Evolutionary conservation across 495 filamentous ascomycete genomes (phyloP).

Genomic region (Hamigera avellanea): DNA sequence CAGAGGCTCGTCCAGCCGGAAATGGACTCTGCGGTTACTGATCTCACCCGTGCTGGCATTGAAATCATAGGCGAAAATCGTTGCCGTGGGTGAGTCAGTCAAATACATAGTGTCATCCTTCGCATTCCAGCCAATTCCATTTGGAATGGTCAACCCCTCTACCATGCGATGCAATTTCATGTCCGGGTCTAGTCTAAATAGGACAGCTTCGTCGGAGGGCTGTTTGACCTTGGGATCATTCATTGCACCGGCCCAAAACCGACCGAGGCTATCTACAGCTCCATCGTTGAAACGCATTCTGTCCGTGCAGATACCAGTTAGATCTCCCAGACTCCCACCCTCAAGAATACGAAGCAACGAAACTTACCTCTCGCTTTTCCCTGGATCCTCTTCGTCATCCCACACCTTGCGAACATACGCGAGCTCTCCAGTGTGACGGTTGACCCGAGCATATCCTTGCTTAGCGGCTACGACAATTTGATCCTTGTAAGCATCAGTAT

Average conservation of each 20-base stretch:
- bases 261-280: constrained; percentile 64
- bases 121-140: constrained; percentile 65
- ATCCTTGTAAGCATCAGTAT: constrained; percentile 43
- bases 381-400: constrained; percentile 31
- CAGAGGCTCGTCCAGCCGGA: constrained; percentile 29
- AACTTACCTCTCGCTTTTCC: constrained; percentile 34
- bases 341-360: too few species aligned
- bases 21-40: constrained; percentile 48
- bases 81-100: constrained; percentile 62
- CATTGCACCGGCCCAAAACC: constrained; percentile 88
- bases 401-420: constrained; percentile 51
- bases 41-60: constrained; percentile 48
- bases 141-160: constrained; percentile 65
- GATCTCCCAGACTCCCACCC: constrained; percentile 1
- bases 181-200: constrained; percentile 56
- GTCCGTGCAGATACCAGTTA: constrained; percentile 8
- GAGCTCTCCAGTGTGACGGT: constrained; percentile 51
- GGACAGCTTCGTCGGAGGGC: constrained; percentile 33
- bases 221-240: constrained; percentile 48
- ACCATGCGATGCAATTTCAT: constrained; percentile 47
- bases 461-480: constrained; percentile 72
- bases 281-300: constrained; percentile 70
- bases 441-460: constrained; percentile 63
- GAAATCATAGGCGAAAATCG: constrained; percentile 69
- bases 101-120: constrained; percentile 73